Evolutionary conservation across 768 basidiomycete species (phyloP).

Genomic region (Austroboletus festivus): DNA sequence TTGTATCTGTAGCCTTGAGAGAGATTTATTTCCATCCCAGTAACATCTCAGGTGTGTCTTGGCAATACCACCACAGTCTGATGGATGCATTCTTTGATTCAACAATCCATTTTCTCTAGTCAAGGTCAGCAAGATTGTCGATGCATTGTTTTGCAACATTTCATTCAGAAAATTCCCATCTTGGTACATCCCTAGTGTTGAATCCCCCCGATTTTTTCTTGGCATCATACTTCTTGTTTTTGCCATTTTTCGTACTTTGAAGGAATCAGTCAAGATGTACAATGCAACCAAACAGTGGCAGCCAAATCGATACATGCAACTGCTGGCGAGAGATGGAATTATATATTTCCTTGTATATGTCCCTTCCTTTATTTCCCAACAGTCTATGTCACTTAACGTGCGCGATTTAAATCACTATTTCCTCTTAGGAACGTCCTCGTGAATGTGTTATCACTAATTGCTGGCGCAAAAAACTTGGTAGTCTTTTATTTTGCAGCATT

Average conservation of each 20-base stretch:
- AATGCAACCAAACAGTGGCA: conserved; percentile 6
- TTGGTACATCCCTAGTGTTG: not conserved
- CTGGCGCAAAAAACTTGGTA: no score
- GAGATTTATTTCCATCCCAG: not conserved
- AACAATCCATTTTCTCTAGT: no score
- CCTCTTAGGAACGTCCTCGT: no score
- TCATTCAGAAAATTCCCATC: not conserved
- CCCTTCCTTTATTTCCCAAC: not conserved
- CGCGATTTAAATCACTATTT: not conserved
- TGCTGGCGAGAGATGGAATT: conserved; percentile 9
- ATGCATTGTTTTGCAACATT: not conserved
- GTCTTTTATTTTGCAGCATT: not conserved
- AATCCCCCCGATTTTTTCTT: conserved; percentile 3
- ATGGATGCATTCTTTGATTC: not conserved
- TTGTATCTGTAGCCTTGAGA: conserved; percentile 1
- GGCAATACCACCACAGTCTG: not conserved
- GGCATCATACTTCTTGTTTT: conserved; percentile 4
- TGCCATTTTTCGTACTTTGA: not conserved
- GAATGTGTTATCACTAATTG: no score
- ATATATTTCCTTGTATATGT: conserved; percentile 18
- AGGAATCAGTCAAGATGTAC: conserved; percentile 3
- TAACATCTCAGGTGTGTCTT: conserved; percentile 4
- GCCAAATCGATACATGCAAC: conserved; percentile 1
- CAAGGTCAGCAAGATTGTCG: conserved; percentile 1
- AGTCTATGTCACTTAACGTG: not conserved